Conservation (phyloP, 345 rosid species). For the Pistacia integerrima region DNA sequence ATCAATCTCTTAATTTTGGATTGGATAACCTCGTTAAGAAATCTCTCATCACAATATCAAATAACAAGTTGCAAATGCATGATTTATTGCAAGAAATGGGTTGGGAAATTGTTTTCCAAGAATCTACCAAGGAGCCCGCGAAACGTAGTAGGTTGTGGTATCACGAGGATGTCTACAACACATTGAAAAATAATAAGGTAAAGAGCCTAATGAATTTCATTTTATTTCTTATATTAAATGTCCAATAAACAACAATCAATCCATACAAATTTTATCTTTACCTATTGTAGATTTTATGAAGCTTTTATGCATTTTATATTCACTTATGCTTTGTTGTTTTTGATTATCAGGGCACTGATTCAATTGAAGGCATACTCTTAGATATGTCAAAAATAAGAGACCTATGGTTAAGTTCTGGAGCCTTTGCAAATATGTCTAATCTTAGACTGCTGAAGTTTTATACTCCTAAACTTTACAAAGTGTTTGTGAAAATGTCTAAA, state of each 20-base stretch:
- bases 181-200: conserved; percentile 1
- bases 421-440: conserved; percentile 10
- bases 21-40: conserved; percentile 25
- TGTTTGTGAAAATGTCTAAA: not conserved
- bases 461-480: not conserved
- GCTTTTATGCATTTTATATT: not conserved
- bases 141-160: conserved; percentile 15
- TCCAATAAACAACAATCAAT: not conserved
- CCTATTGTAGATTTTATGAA: not conserved
- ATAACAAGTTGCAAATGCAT: conserved; percentile 31
- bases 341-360: not conserved
- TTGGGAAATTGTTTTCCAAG: conserved; percentile 8
- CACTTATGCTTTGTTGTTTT: not conserved
- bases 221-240: not conserved
- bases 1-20: not conserved
- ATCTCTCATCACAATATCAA: conserved; percentile 29
- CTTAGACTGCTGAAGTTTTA: conserved; percentile 16
- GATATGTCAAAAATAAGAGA: conserved; percentile 16
- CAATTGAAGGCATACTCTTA: conserved; percentile 12
- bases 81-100: conserved; percentile 41
- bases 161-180: conserved; percentile 4
- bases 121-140: not conserved
- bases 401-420: not conserved
- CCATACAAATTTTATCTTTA: not conserved
- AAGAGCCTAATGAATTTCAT: not conserved